Evolutionary conservation across 805 yeast genomes (phyloP).

Genomic region (Candida silvicultrix): DNA sequence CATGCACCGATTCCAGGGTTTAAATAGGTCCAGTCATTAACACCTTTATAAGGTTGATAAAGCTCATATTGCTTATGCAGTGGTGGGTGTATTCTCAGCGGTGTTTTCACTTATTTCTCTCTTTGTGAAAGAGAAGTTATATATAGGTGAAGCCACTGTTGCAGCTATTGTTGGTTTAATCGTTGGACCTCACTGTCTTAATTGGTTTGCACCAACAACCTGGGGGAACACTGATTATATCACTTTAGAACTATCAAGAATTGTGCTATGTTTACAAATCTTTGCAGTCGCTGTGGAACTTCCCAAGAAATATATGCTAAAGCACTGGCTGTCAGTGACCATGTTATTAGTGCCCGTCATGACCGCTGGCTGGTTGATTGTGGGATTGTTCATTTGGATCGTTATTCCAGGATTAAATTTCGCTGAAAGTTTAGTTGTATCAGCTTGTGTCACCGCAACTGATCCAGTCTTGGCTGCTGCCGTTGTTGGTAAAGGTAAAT

Average conservation of each 20-base stretch:
- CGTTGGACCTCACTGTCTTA: conserved; percentile 79
- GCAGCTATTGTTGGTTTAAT: conserved; percentile 83
- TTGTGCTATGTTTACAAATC: conserved; percentile 80
- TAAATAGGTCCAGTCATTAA: too few relatives aligned
- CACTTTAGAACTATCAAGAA: conserved; percentile 77
- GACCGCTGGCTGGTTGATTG: conserved; percentile 85
- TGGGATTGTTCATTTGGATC: conserved; percentile 74
- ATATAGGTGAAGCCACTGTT: conserved; percentile 87
- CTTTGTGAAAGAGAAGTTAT: conserved; percentile 74
- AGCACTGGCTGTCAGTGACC: conserved; percentile 74
- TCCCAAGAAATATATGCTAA: conserved; percentile 82
- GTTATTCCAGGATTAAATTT: conserved; percentile 70
- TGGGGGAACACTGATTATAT: conserved; percentile 87
- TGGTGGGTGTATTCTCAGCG: conserved; percentile 77
- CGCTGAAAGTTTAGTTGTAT: conserved; percentile 62
- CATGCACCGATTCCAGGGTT: too few relatives aligned
- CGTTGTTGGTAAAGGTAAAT: conserved; percentile 90
- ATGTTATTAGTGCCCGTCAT: conserved; percentile 77
- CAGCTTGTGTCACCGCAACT: conserved; percentile 91
- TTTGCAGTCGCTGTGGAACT: conserved; percentile 93
- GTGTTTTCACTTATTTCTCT: conserved; percentile 76
- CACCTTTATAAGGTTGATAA: conserved; percentile 33
- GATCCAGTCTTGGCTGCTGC: conserved; percentile 96
- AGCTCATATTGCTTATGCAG: conserved; percentile 84
- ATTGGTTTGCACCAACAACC: conserved; percentile 74